These are phyloP conservation scores for Panicum virgatum DNA, from an alignment of 202 grass and related monocot genomes.

Conservation along the genomic window DNA sequence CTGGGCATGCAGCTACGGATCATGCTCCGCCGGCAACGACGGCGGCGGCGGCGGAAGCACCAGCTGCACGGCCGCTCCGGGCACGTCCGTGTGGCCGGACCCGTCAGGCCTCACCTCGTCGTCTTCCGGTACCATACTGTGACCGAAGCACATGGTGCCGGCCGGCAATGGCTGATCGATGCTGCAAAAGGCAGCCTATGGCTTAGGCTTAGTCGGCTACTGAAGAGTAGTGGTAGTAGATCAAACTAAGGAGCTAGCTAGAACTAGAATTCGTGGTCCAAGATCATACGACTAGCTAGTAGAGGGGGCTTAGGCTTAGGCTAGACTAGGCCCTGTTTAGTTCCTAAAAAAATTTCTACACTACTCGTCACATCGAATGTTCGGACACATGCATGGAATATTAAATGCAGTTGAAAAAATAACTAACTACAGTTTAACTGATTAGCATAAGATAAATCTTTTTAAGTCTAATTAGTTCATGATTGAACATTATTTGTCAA, in stretches of 20 bases:
- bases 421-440: too few relatives aligned
- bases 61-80: not conserved
- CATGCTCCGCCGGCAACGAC: not conserved
- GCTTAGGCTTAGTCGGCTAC: not conserved
- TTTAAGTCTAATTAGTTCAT: too few relatives aligned
- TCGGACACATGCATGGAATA: too few relatives aligned
- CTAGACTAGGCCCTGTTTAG: too few relatives aligned
- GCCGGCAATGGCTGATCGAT: not conserved
- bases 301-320: too few relatives aligned
- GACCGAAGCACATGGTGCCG: not conserved
- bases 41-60: not conserved
- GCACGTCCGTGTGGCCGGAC: not conserved
- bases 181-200: not conserved
- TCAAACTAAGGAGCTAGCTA: not conserved
- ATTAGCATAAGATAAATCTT: too few relatives aligned
- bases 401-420: too few relatives aligned
- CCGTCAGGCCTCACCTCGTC: not conserved
- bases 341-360: too few relatives aligned
- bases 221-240: not conserved
- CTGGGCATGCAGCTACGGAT: not conserved
- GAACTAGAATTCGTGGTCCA: not conserved
- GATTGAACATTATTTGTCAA: too few relatives aligned
- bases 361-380: too few relatives aligned
- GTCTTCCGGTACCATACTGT: not conserved
- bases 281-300: not conserved